These are phyloP conservation scores for Coffea humblotiana DNA, from an alignment of 305 asterid species.

Conservation along the genomic window DNA sequence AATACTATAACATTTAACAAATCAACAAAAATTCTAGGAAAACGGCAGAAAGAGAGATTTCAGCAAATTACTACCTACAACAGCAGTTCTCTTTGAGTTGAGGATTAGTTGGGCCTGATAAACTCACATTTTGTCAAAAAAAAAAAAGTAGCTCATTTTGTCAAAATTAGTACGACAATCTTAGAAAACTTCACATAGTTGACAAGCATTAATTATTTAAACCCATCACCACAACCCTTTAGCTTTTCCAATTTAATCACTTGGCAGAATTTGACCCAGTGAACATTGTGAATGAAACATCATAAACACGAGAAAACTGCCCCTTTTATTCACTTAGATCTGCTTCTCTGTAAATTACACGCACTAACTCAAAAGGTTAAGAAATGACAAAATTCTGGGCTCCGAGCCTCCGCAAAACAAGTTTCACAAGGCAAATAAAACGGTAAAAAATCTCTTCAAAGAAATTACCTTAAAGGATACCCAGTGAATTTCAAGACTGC, in stretches of 20 bases:
- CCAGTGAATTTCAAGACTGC: constrained; percentile 31
- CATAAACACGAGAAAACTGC: background rate
- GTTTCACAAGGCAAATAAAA: background rate
- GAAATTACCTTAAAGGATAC: constrained; percentile 43
- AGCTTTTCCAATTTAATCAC: background rate
- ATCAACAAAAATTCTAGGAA: background rate
- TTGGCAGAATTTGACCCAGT: background rate
- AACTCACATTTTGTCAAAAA: constrained; percentile 11
- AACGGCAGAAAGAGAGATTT: background rate
- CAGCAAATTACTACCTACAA: background rate
- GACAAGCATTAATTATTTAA: background rate
- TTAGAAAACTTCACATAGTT: constrained; percentile 3
- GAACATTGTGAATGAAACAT: background rate
- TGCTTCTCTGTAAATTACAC: background rate
- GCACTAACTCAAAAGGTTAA: background rate
- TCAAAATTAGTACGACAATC: background rate
- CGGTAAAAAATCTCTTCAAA: background rate
- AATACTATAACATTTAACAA: background rate
- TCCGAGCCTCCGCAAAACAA: constrained; percentile 1
- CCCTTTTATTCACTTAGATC: constrained; percentile 9
- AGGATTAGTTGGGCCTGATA: constrained; percentile 11
- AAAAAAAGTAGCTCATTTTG: background rate
- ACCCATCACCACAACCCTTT: background rate
- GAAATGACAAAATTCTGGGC: background rate
- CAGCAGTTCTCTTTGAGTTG: background rate